Base-by-base conservation (phyloP, 2,329 filamentous ascomycete species). In the Tolypocladium guangdongense region DNA sequence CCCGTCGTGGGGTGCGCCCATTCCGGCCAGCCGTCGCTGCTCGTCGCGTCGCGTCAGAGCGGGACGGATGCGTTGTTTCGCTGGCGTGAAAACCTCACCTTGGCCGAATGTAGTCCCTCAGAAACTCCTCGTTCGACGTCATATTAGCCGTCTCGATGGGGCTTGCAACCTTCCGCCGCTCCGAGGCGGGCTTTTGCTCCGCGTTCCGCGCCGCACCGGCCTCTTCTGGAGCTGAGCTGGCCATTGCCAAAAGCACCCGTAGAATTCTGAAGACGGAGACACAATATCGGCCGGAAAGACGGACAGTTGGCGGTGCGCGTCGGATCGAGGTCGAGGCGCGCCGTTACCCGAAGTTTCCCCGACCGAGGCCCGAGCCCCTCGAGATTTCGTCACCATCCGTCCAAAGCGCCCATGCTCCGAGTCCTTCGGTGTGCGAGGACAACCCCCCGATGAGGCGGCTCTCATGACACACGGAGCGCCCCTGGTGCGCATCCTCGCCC, bases 1-100 rank as follows among this genome's bases (percentile, higher is more conserved):
- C 64, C 61, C 0, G 72, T 77, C 14, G 53, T 60, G 7, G 80
- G 79, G 60, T 83, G 77, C 27, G 63, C 72, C 81, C 81, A 86
- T 41, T 59, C 54, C 8, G 62, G 56, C 70, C 71, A 72, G 46
- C 57, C 59, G 2, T 46, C 36, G 8, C 22, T 39, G 11, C 27
- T 10, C 37, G 47, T 20, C 18, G 16, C 24, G 11, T 30, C 22
- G 20, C n/a, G 22, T 46, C 11, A 49, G 39, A 22, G 35, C 43
- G 12, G 22, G 22, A 18, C 22, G 22, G 7, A 27, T 7, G 16
- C 1, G 2, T 7, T 2, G 6, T 18, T 18, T 27, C 35, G 14
- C 7, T 18, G 22, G 5, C 7, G 11, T 41, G 33, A 7, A 24
- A 12, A 4, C 48, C 70, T 58, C 62, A 81, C 78, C 67, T 69